Percentiles rank a stretch among this genome's conserved stretches.
phyloP scores from a whole-genome alignment of 306 rosid species.

The Begonia loranthoides region DNA sequence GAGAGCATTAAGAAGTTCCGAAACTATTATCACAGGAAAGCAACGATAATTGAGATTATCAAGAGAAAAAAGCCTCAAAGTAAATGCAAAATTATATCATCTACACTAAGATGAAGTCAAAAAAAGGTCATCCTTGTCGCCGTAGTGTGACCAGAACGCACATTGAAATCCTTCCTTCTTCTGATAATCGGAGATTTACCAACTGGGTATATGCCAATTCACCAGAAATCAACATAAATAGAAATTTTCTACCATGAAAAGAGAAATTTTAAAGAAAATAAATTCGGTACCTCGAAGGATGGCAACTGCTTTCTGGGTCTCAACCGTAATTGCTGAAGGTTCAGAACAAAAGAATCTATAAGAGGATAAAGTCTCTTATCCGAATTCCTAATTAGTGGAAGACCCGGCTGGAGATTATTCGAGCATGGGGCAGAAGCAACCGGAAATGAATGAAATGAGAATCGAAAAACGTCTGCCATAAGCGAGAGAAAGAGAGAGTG shows the following conservation, averaged over 20 bases:
- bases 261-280: no score
- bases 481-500: no score
- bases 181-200: no score
- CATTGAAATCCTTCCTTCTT: no score
- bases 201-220: no score
- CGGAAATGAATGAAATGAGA: slow-evolving; percentile 39
- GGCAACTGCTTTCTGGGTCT: slow-evolving; percentile 36
- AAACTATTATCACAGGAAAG: neutral
- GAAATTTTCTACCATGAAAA: neutral
- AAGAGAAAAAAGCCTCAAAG: no score
- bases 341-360: slow-evolving; percentile 17
- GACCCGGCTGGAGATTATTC: slow-evolving; percentile 23
- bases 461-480: slow-evolving; percentile 66
- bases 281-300: slow-evolving; percentile 45
- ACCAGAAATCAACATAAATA: no score
- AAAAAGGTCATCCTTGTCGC: no score
- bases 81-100: no score
- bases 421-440: slow-evolving; percentile 30
- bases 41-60: no score
- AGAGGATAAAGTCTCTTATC: slow-evolving; percentile 21
- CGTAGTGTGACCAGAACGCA: no score
- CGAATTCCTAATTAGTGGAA: slow-evolving; percentile 13
- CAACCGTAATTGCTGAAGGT: slow-evolving; percentile 21
- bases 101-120: no score
- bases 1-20: neutral